Conservation (phyloP, 805 yeast species). For the Kluyveromyces nonfermentans region DNA sequence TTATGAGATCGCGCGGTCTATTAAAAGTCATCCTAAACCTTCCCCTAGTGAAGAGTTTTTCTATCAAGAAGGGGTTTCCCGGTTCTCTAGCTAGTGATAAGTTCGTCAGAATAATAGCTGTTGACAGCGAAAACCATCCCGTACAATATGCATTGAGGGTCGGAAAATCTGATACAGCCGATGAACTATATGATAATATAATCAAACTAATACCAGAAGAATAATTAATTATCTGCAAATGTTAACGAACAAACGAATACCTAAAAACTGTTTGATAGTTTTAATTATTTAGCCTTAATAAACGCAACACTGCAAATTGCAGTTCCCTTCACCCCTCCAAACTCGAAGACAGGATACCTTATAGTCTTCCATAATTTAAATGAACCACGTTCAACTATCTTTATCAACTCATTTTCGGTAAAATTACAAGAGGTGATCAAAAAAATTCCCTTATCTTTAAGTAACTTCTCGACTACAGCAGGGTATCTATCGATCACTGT, state of each 20-base stretch:
- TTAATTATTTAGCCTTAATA: constrained; percentile 26
- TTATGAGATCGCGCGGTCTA: constrained; percentile 87
- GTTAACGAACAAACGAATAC: neutral
- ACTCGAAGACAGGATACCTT: constrained; percentile 71
- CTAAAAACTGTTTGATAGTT: neutral
- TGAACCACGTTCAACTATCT: constrained; percentile 38
- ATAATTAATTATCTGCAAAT: neutral
- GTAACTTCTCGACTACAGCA: constrained; percentile 42
- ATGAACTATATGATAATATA: constrained; percentile 40
- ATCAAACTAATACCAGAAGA: constrained; percentile 6
- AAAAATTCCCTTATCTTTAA: constrained; percentile 49
- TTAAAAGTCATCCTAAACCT: constrained; percentile 74
- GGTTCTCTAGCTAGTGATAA: constrained; percentile 79
- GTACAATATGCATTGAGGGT: constrained; percentile 77
- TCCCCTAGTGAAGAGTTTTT: constrained; percentile 52
- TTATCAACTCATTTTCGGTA: constrained; percentile 65
- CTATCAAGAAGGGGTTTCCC: constrained; percentile 70
- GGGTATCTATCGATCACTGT: constrained; percentile 57
- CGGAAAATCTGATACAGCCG: constrained; percentile 50
- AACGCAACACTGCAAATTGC: constrained; percentile 86
- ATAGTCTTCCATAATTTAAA: constrained; percentile 57
- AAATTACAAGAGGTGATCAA: constrained; percentile 91
- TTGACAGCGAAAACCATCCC: constrained; percentile 56
- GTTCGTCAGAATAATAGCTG: constrained; percentile 64
- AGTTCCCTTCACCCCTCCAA: constrained; percentile 84